phyloP scores from a whole-genome alignment of 768 basidiomycete genomes.

The Amanita thiersii region DNA sequence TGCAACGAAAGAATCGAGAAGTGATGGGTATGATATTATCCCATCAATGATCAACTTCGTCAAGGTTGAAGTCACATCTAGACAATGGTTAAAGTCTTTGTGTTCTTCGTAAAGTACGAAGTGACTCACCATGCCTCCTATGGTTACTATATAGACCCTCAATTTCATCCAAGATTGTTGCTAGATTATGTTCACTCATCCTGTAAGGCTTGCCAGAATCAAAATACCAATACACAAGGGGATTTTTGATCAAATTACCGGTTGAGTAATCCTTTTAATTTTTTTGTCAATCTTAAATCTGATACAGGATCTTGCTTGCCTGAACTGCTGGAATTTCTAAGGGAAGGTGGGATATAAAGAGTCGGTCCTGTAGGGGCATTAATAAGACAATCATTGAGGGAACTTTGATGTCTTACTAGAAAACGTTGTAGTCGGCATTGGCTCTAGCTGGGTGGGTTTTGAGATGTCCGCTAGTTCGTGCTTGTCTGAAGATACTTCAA shows the following conservation, averaged over 20 bases:
- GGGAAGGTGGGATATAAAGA: conserved; percentile 77
- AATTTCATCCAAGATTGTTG: conserved; percentile 60
- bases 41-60: conserved; percentile 71
- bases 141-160: conserved; percentile 74
- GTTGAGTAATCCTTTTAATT: conserved; percentile 84
- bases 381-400: too few relatives aligned
- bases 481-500: conserved; percentile 18
- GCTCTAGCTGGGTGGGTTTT: too few relatives aligned
- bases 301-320: conserved; percentile 27
- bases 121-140: conserved; percentile 61
- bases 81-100: neutral
- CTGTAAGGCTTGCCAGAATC: conserved; percentile 31
- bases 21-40: conserved; percentile 71
- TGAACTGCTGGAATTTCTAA: conserved; percentile 34
- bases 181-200: conserved; percentile 86
- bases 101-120: neutral
- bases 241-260: conserved; percentile 33
- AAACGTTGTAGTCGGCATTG: too few relatives aligned
- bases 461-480: neutral
- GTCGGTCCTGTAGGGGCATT: conserved; percentile 20
- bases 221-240: too few relatives aligned
- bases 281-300: conserved; percentile 54
- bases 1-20: conserved; percentile 85
- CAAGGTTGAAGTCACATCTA: conserved; percentile 78
- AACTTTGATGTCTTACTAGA: too few relatives aligned